Percentiles rank a stretch among this genome's conserved stretches.
phyloP scores from a whole-genome alignment of 345 rosid genomes.

The Camelina laxa region DNA sequence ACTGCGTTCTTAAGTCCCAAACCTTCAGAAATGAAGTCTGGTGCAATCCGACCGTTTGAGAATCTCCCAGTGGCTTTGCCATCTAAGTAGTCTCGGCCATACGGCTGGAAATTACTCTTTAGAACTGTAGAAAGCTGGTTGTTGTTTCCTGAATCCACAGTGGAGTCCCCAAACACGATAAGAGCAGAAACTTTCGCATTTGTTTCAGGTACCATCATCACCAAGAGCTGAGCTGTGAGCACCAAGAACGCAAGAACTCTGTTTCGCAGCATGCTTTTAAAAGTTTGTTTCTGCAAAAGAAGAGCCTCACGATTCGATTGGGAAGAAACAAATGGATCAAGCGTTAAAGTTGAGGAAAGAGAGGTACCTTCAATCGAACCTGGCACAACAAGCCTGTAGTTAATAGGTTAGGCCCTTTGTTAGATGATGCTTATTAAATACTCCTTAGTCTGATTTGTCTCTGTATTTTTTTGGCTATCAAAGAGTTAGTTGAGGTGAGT shows the following conservation, averaged over 20 bases:
- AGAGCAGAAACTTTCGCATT: slow-evolving; percentile 59
- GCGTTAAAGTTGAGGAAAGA: slow-evolving; percentile 30
- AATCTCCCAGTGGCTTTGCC: slow-evolving; percentile 76
- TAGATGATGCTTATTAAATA: slow-evolving; percentile 33
- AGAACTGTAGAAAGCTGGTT: slow-evolving; percentile 65
- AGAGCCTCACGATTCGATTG: neutral
- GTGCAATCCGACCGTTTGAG: slow-evolving; percentile 71
- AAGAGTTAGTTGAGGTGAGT: slow-evolving; percentile 41
- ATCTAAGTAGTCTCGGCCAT: slow-evolving; percentile 72
- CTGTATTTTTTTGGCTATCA: slow-evolving; percentile 16
- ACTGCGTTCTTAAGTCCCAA: slow-evolving; percentile 66
- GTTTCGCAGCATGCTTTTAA: slow-evolving; percentile 47
- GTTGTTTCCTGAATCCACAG: slow-evolving; percentile 86
- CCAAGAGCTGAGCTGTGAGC: slow-evolving; percentile 42
- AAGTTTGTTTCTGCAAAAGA: slow-evolving; percentile 32
- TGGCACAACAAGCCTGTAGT: slow-evolving; percentile 11
- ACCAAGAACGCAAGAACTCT: slow-evolving; percentile 35
- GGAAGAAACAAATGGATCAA: slow-evolving; percentile 3
- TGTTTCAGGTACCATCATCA: slow-evolving; percentile 44
- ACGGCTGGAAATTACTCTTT: slow-evolving; percentile 77
- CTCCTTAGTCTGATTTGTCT: slow-evolving; percentile 7
- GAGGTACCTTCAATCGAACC: slow-evolving; percentile 10
- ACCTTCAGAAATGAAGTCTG: slow-evolving; percentile 81
- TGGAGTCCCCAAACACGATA: slow-evolving; percentile 80
- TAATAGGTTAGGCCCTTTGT: slow-evolving; percentile 32